These are phyloP conservation scores for Arthromyces matolae DNA, from an alignment of 768 basidiomycete genomes.

Conservation along the genomic window DNA sequence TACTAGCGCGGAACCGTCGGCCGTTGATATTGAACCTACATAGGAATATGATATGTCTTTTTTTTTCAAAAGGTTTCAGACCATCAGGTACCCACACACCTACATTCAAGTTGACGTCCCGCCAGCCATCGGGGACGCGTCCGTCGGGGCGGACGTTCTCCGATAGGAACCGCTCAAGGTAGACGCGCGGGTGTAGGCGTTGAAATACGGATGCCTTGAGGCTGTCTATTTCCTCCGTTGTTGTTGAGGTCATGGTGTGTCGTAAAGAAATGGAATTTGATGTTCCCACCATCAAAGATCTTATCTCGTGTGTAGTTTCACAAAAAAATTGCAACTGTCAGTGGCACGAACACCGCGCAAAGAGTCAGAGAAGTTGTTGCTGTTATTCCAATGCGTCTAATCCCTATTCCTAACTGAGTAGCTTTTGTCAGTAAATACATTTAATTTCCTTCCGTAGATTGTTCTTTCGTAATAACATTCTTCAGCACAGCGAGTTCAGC, in stretches of 20 bases:
- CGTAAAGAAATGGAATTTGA: background rate
- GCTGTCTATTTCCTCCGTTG: conserved; percentile 26
- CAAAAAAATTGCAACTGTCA: too few relatives aligned
- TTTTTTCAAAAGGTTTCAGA: conserved; percentile 6
- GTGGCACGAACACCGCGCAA: too few relatives aligned
- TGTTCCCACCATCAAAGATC: too few relatives aligned
- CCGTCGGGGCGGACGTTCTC: conserved; percentile 84
- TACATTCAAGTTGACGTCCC: conserved; percentile 73
- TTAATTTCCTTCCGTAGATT: too few relatives aligned
- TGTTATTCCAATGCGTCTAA: too few relatives aligned
- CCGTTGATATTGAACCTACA: conserved; percentile 89
- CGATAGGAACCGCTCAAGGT: conserved; percentile 81
- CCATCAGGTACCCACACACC: conserved; percentile 45
- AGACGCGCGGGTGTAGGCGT: conserved; percentile 83
- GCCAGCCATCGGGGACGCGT: conserved; percentile 61
- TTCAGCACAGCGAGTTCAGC: conserved; percentile 91
- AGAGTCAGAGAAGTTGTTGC: too few relatives aligned
- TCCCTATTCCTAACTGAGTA: too few relatives aligned
- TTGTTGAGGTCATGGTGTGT: conserved; percentile 8
- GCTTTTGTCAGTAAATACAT: too few relatives aligned
- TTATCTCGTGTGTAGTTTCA: too few relatives aligned
- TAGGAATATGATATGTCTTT: conserved; percentile 4
- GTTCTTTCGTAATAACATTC: conserved; percentile 36
- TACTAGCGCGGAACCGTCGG: conserved; percentile 89
- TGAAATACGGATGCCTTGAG: conserved; percentile 67